phyloP scores from a whole-genome alignment of 371 early-diverging fungal genomes.

The Entomophthora muscae region DNA sequence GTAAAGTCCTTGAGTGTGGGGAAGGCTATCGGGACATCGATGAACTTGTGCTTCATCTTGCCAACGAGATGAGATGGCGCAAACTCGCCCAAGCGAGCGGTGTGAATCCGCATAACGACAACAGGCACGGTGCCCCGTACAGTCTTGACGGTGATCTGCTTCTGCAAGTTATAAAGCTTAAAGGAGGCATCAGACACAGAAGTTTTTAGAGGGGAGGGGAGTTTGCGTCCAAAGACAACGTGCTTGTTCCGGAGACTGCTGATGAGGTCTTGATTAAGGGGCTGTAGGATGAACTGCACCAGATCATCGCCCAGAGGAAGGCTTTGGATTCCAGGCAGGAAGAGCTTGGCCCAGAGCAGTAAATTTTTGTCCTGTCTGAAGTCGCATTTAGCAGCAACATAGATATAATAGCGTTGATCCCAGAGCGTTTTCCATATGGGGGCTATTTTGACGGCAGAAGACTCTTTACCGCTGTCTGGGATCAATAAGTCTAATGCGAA shows the following conservation, averaged over 20 bases:
- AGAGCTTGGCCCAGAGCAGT: neutral
- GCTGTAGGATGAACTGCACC: neutral
- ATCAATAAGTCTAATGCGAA: neutral
- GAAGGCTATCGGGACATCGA: slow-evolving; percentile 3
- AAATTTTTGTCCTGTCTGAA: neutral
- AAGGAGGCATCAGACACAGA: neutral
- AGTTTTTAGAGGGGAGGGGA: neutral
- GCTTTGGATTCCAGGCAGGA: neutral
- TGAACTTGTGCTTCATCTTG: neutral
- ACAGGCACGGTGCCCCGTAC: neutral
- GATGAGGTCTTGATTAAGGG: neutral
- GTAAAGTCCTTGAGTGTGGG: neutral
- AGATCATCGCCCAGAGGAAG: neutral
- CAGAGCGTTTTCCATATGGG: neutral
- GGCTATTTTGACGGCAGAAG: neutral
- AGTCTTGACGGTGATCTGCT: neutral
- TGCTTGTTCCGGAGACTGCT: neutral
- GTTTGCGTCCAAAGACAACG: neutral
- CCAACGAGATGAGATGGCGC: neutral
- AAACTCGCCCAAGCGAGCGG: neutral
- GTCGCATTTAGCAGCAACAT: neutral
- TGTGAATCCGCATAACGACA: neutral
- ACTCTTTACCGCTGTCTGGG: neutral
- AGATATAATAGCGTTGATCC: neutral
- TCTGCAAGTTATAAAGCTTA: neutral